These are phyloP conservation scores for Xylogone sp. DNA, from an alignment of 2,329 filamentous ascomycete genomes.

Conservation along the genomic window DNA sequence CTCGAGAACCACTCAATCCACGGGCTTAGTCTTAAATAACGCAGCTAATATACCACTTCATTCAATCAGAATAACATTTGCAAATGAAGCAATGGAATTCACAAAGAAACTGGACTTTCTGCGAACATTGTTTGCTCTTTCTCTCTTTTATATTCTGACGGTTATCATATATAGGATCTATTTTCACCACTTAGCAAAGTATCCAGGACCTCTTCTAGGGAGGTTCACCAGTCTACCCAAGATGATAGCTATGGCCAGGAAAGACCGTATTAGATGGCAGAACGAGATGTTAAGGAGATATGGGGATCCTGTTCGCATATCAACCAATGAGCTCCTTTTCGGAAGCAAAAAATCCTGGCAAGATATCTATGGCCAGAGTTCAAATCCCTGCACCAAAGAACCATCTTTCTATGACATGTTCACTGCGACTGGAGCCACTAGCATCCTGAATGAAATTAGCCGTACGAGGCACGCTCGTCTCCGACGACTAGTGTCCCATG, in stretches of 20 bases:
- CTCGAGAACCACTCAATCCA: no score
- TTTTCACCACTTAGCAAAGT: slow-evolving; percentile 28
- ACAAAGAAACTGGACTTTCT: no score
- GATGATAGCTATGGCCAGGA: slow-evolving; percentile 2
- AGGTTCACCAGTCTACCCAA: slow-evolving; percentile 22
- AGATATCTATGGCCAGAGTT: slow-evolving; percentile 19
- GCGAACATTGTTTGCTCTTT: not conserved
- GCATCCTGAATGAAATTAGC: slow-evolving; percentile 5
- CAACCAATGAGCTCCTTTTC: slow-evolving; percentile 26
- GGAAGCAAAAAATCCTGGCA: slow-evolving; percentile 19
- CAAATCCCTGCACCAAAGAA: not conserved
- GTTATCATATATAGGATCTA: slow-evolving; percentile 10
- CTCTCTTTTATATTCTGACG: not conserved
- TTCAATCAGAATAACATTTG: no score
- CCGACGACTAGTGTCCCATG: slow-evolving; percentile 21
- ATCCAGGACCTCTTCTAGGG: slow-evolving; percentile 27
- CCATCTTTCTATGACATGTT: not conserved
- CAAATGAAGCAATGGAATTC: no score
- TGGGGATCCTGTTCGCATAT: slow-evolving; percentile 24
- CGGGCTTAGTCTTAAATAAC: no score
- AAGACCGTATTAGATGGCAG: slow-evolving; percentile 1
- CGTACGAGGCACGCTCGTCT: slow-evolving; percentile 15
- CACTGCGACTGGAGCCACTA: not conserved
- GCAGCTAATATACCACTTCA: no score
- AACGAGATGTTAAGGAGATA: slow-evolving; percentile 19